phyloP scores from a whole-genome alignment of 2,329 filamentous ascomycete genomes.

The Hymenoscyphus linearis region DNA sequence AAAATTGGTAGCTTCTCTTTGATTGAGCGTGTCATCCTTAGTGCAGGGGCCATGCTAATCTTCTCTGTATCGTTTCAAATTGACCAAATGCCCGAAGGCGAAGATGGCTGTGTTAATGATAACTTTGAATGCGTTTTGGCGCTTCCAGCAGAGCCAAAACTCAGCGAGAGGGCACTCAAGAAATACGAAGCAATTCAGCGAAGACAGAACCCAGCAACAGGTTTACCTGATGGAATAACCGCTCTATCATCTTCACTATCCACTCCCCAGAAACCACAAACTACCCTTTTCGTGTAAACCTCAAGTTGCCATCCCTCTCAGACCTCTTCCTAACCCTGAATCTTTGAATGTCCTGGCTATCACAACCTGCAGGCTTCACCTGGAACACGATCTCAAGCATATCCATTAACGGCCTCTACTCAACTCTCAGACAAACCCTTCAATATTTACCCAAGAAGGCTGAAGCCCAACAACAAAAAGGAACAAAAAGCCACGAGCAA shows the following conservation, averaged over 20 bases:
- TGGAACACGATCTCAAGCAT: no score
- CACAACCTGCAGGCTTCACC: no score
- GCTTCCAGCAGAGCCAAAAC: conserved; percentile 27
- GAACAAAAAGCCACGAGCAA: not conserved
- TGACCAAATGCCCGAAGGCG: conserved; percentile 15
- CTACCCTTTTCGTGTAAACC: not conserved
- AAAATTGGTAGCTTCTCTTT: conserved; percentile 72
- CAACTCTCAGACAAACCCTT: no score
- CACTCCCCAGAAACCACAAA: not conserved
- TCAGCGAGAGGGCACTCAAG: conserved; percentile 23
- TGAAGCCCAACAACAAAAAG: no score
- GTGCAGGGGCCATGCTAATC: conserved; percentile 80
- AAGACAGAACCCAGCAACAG: conserved; percentile 29
- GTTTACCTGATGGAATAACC: conserved; percentile 29
- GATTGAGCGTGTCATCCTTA: conserved; percentile 92
- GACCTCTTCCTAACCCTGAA: not conserved
- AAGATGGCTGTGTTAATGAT: conserved; percentile 21
- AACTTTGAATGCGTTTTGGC: conserved; percentile 7
- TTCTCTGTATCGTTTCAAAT: conserved; percentile 67
- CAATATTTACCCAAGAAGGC: no score
- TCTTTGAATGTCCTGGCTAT: no score
- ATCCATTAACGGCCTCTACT: no score
- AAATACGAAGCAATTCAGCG: conserved; percentile 22
- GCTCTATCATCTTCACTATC: not conserved
- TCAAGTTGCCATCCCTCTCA: no score